phyloP scores from a whole-genome alignment of 169 alveolate genomes.

The Eimeria maxima region DNA sequence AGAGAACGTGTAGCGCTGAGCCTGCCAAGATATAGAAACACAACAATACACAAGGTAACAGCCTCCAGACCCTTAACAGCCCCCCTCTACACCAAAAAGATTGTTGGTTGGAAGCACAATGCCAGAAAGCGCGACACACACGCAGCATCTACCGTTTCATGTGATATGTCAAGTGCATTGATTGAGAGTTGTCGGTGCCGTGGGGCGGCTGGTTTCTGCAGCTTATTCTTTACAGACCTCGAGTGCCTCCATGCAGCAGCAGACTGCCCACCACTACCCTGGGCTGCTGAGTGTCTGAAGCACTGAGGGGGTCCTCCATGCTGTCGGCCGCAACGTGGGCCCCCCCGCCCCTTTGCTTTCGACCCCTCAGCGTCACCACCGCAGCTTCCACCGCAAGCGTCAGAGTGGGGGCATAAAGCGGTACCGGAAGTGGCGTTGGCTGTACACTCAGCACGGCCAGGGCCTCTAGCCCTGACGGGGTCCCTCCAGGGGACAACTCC shows the following conservation, averaged over 20 bases:
- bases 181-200: too few relatives aligned
- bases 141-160: too few relatives aligned
- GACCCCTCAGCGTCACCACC: conserved; percentile 8
- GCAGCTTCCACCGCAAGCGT: conserved; percentile 54
- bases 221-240: neutral
- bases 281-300: neutral
- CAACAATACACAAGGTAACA: neutral
- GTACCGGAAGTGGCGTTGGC: conserved; percentile 66
- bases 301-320: neutral
- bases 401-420: conserved; percentile 58
- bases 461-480: conserved; percentile 22
- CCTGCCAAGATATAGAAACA: neutral
- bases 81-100: too few relatives aligned
- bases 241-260: conserved; percentile 75
- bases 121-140: too few relatives aligned
- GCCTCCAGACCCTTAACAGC: neutral
- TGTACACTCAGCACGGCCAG: conserved; percentile 61
- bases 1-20: conserved; percentile 47
- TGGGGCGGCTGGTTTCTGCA: neutral
- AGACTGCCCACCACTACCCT: conserved; percentile 50
- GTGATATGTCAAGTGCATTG: too few relatives aligned
- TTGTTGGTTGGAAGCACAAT: too few relatives aligned
- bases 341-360: neutral
- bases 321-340: neutral
- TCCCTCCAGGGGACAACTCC: conserved; percentile 11